Base-by-base conservation (phyloP, 306 rosid species). In the Pterocarpus santalinus region DNA sequence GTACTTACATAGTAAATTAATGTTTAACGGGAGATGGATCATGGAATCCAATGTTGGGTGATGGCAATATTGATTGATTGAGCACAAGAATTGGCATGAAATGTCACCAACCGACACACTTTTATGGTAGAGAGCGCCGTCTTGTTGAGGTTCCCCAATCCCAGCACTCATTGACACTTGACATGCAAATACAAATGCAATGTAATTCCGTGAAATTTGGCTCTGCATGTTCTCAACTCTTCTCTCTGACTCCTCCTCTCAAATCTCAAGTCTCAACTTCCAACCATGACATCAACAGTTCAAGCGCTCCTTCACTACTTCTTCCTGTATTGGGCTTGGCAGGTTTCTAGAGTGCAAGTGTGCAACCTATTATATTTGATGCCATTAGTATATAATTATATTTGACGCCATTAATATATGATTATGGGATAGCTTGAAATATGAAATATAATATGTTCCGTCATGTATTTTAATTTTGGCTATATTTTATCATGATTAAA, bases 131-230 rank as follows among this genome's bases (percentile, higher is more conserved):
- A 13, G 9, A 38, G 53, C 77, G 77, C 72, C 65, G 55, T 79
- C 43, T 70, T 79, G 77, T 57, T 69, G 53, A 79, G 77, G 77
- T 57, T 58, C 57, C 71, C 34, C 57, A 35, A 10, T 46, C 69
- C 39, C 70, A 44, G 43, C 60, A 13, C 33, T 75, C 13, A 7
- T 28, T 30, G 2, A 64, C 32, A 53, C 33, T n/a, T 47, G 5
- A 7, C 70, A 15, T 15, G 8, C 30, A 61, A 61, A 61, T 46
- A 34, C 73, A 68, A 66, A 68, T 44, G 57, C 73, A 63, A 63
- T 63, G 68, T 14, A 68, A 68, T 5, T 10, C 73, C 17, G 2
- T 65, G 51, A 65, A 17, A 4, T 68, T 43, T 68, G 35, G 36
- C 55, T 8, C 4, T 39, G 17, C 55, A 67, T 67, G 47, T 65